phyloP scores from a whole-genome alignment of 2,329 filamentous ascomycete species.

The Fusarium illudens region DNA sequence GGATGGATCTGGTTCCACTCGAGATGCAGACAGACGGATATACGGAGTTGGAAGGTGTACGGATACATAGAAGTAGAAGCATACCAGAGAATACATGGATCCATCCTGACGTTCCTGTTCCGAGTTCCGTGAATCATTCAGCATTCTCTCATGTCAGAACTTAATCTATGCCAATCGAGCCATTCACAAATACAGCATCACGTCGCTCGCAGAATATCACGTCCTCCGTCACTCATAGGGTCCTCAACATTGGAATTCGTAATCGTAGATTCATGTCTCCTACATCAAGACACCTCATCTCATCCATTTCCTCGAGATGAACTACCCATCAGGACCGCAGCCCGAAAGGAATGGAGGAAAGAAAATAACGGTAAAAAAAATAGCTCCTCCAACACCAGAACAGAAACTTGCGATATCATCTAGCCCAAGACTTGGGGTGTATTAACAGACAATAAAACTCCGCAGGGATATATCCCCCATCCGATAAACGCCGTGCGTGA shows the following conservation, averaged over 20 bases:
- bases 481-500: slow-evolving; percentile 37
- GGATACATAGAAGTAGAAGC: slow-evolving; percentile 23
- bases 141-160: neutral
- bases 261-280: slow-evolving; percentile 11
- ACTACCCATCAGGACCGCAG: neutral
- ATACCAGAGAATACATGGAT: slow-evolving; percentile 5
- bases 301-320: neutral
- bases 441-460: slow-evolving; percentile 21
- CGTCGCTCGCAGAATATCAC: neutral
- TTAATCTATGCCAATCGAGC: neutral
- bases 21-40: slow-evolving; percentile 1
- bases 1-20: slow-evolving; percentile 1
- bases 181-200: neutral
- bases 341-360: slow-evolving; percentile 12
- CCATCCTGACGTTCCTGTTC: neutral
- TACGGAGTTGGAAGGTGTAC: slow-evolving; percentile 2
- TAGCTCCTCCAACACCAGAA: slow-evolving; percentile 37
- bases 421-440: slow-evolving; percentile 3
- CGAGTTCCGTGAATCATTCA: neutral
- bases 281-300: neutral
- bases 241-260: neutral
- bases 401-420: slow-evolving; percentile 25
- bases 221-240: neutral
- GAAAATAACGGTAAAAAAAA: neutral
- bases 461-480: slow-evolving; percentile 25